phyloP scores from a whole-genome alignment of 306 rosid species.

The Castanea crenata region DNA sequence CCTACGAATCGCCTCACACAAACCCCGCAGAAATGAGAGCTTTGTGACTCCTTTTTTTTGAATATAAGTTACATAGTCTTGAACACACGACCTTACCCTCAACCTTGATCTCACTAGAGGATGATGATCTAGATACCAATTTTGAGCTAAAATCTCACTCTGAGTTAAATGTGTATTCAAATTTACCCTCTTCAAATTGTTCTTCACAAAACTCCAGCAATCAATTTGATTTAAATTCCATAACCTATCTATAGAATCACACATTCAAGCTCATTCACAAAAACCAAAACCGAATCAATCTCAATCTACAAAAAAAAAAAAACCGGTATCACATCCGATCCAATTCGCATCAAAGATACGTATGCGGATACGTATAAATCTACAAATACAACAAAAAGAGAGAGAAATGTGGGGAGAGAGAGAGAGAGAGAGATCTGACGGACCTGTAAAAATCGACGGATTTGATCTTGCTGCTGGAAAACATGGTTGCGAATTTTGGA shows the following conservation, averaged over 20 bases:
- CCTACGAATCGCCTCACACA: too few relatives aligned
- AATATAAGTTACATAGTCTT: too few relatives aligned
- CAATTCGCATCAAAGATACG: too few relatives aligned
- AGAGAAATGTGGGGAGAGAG: not conserved
- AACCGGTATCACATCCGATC: too few relatives aligned
- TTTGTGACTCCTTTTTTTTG: too few relatives aligned
- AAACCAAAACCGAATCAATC: not conserved
- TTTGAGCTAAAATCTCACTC: too few relatives aligned
- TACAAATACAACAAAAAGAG: not conserved
- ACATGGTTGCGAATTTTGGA: constrained; percentile 46
- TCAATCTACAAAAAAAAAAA: not conserved
- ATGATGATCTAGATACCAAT: too few relatives aligned
- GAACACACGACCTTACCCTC: too few relatives aligned
- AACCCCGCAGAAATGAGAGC: too few relatives aligned
- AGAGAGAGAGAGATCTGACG: constrained; percentile 25
- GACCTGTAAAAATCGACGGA: constrained; percentile 97
- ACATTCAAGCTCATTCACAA: not conserved
- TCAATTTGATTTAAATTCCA: not conserved
- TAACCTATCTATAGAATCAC: not conserved
- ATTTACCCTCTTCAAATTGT: not conserved
- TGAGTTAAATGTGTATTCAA: not conserved
- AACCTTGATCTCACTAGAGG: too few relatives aligned
- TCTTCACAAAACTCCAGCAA: not conserved
- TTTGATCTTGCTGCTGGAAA: constrained; percentile 79
- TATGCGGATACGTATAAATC: too few relatives aligned